These are phyloP conservation scores for Quillaja saponaria DNA, from an alignment of 306 rosid genomes.

Conservation along the genomic window DNA sequence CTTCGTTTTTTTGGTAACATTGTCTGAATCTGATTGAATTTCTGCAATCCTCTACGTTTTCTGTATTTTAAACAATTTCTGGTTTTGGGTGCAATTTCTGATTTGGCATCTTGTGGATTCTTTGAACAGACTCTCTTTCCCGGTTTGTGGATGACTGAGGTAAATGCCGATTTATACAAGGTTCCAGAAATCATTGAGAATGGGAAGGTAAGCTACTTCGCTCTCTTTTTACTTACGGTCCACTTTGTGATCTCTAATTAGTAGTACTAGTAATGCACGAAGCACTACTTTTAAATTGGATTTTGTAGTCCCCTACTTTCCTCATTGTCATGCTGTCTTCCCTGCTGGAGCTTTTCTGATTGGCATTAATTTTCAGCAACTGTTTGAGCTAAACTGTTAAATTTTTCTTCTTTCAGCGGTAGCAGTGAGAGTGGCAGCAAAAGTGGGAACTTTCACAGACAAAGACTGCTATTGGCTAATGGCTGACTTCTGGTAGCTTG, in stretches of 20 bases:
- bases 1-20: background rate
- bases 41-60: background rate
- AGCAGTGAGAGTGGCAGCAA: slow-evolving; percentile 34
- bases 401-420: slow-evolving; percentile 45
- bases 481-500: slow-evolving; percentile 33
- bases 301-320: background rate
- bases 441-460: slow-evolving; percentile 18
- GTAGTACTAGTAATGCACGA: background rate
- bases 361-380: slow-evolving; percentile 9
- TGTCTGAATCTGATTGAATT: background rate
- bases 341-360: background rate
- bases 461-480: slow-evolving; percentile 29
- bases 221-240: background rate
- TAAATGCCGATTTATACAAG: slow-evolving; percentile 67
- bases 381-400: slow-evolving; percentile 12
- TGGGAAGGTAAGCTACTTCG: slow-evolving; percentile 52
- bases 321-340: too few species aligned
- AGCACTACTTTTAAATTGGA: background rate
- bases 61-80: background rate
- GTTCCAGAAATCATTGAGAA: slow-evolving; percentile 56
- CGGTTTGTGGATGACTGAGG: slow-evolving; percentile 71
- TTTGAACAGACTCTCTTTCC: slow-evolving; percentile 58
- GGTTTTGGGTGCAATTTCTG: background rate
- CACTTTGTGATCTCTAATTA: slow-evolving; percentile 3
- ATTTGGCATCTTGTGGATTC: background rate